phyloP scores from a whole-genome alignment of 164 flowering plant species.

The Protea cynaroides region DNA sequence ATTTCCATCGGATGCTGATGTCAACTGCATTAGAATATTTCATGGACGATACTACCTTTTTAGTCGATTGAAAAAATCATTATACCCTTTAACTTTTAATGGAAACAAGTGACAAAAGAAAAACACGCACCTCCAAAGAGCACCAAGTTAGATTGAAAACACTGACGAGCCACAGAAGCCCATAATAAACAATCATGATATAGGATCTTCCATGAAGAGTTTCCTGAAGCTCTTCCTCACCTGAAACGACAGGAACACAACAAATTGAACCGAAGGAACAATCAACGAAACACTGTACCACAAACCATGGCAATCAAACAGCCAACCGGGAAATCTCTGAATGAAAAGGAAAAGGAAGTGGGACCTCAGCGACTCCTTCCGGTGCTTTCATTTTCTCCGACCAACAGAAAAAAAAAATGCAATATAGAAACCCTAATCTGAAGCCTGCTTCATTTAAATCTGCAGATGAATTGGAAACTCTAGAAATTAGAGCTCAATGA shows the following conservation, averaged over 20 bases:
- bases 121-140: constrained; percentile 52
- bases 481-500: no score
- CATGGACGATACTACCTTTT: no score
- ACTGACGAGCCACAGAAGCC: constrained; percentile 76
- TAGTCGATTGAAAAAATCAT: no score
- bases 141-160: constrained; percentile 91
- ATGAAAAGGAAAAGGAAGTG: constrained; percentile 5
- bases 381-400: constrained; percentile 7
- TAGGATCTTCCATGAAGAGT: constrained; percentile 74
- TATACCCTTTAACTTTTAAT: no score
- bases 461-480: no score
- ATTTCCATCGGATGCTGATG: no score
- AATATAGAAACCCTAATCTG: constrained; percentile 4
- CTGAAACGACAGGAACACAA: constrained; percentile 63
- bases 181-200: constrained; percentile 71
- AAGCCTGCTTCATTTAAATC: neutral
- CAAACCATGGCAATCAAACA: no score
- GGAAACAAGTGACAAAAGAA: neutral
- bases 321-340: constrained; percentile 12
- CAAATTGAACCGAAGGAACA: no score
- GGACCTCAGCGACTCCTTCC: constrained; percentile 8
- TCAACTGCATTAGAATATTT: no score
- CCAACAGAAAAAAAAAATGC: neutral
- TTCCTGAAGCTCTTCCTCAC: constrained; percentile 59
- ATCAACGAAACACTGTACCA: no score